Base-by-base conservation (phyloP, 2,329 filamentous ascomycete species). In the Aureobasidium sp. region DNA sequence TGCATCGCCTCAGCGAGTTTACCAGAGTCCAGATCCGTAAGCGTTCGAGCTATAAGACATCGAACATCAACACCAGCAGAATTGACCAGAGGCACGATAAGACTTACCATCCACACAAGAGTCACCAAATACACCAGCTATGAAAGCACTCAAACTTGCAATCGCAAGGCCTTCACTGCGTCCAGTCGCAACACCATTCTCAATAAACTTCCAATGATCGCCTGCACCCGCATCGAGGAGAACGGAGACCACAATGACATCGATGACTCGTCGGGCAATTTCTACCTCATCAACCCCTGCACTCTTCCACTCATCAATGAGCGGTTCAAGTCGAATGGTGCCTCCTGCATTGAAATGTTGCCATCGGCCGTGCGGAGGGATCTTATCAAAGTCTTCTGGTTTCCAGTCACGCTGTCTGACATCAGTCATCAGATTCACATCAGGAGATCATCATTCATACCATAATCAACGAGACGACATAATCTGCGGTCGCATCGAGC, bases 381-480 rank as follows among this genome's bases (percentile, higher is more conserved):
- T 94, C 2, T 72, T 72, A 47, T 76, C 68, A 65, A 82, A 85
- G 58, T 85, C 40, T 21, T 56, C 41, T 5, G 47, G 44, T 3
- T 27, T 30, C 29, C 47, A 56, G 27, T 52, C 48, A 11, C 48
- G 48, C 48, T 52, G n/a, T 17, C n/a, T 2, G 25, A 25, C 12
- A n/a, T 27, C n/a, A 8, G 12, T 2, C 30, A 32, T 48, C 7
- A 48, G 32, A 11, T 17, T n/a, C 10, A 5, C 8, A n/a, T 22
- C 2, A 3, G 11, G 2, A n/a, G 16, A 4, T 32, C 27, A 7
- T 21, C 6, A 64, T 76, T 60, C 73, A 90, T 90, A 85, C 94
- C n/a, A n/a, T 95, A 74, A 96, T 95, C 58, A 96, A 90, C 34
- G 86, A 84, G 14, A 90, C 84, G 8, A 95, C 86, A 67, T 95